phyloP scores from a whole-genome alignment of 805 yeast genomes.

The Zygosaccharomyces kombuchaensis region DNA sequence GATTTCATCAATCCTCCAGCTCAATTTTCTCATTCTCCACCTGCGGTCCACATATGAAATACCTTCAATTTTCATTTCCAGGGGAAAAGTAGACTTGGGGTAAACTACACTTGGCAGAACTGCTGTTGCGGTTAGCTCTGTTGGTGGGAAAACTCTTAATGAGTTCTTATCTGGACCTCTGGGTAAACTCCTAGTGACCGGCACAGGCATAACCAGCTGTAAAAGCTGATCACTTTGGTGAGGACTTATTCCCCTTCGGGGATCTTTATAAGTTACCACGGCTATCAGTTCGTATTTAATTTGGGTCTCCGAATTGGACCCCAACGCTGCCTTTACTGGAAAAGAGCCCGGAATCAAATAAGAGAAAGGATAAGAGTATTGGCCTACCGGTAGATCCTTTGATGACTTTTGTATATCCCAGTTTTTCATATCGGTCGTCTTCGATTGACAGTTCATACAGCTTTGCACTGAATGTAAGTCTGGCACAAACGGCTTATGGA shows the following conservation, averaged over 20 bases:
- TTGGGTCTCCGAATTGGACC: constrained; percentile 46
- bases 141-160: constrained; percentile 90
- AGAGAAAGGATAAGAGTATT: constrained; percentile 88
- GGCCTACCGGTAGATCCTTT: constrained; percentile 56
- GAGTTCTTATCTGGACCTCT: constrained; percentile 84
- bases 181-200: constrained; percentile 70
- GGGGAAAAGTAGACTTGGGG: constrained; percentile 80
- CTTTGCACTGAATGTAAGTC: constrained; percentile 44
- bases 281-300: constrained; percentile 79
- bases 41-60: constrained; percentile 53
- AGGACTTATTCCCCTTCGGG: constrained; percentile 13
- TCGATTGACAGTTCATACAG: constrained; percentile 57
- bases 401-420: constrained; percentile 78
- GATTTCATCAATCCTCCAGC: constrained; percentile 86
- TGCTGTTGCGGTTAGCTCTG: constrained; percentile 82
- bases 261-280: constrained; percentile 41
- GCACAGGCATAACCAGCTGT: constrained; percentile 55
- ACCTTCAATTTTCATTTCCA: constrained; percentile 78
- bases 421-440: constrained; percentile 61
- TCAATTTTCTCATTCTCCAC: constrained; percentile 89
- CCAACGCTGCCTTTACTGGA: constrained; percentile 69
- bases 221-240: constrained; percentile 34
- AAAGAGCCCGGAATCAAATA: constrained; percentile 82
- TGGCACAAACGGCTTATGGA: constrained; percentile 62
- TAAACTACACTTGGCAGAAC: constrained; percentile 83